phyloP scores from a whole-genome alignment of 352 stramenopile species.

The Heterotrichella gracilis region DNA sequence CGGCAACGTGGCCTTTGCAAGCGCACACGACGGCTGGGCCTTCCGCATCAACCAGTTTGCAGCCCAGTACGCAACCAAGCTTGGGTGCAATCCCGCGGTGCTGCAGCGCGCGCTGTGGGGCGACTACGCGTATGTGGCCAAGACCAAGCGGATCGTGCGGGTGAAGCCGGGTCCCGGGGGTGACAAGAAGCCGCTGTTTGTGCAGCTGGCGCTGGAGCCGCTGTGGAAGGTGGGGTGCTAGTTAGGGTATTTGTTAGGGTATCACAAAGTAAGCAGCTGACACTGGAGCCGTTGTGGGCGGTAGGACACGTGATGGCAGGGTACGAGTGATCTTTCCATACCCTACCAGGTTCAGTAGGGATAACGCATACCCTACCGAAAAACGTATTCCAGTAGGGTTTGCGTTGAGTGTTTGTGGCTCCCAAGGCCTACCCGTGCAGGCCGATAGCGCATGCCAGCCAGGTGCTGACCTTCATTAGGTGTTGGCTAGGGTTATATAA shows the following conservation, averaged over 20 bases:
- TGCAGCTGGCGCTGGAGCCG: conserved; percentile 47
- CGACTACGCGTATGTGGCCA: conserved; percentile 48
- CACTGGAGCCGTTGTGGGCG: too few relatives aligned
- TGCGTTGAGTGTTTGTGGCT: too few relatives aligned
- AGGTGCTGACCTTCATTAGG: too few relatives aligned
- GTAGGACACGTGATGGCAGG: too few relatives aligned
- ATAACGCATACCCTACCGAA: too few relatives aligned
- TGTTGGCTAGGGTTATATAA: too few relatives aligned
- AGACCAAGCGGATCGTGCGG: conserved; percentile 41
- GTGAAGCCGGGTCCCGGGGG: conserved; percentile 14
- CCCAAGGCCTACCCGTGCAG: too few relatives aligned
- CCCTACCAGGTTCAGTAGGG: too few relatives aligned
- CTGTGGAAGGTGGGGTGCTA: conserved; percentile 24
- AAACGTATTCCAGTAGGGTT: too few relatives aligned
- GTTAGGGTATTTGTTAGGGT: conserved; percentile 52
- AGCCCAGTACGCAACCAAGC: conserved; percentile 19
- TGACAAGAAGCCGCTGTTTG: conserved; percentile 46
- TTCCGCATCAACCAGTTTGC: conserved; percentile 43
- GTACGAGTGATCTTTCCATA: too few relatives aligned
- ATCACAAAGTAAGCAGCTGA: too few relatives aligned
- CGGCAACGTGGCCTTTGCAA: conserved; percentile 63
- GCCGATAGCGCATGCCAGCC: too few relatives aligned
- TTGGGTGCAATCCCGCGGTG: conserved; percentile 22
- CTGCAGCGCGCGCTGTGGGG: conserved; percentile 49
- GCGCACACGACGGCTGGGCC: conserved; percentile 51